Evolutionary conservation across 371 early-diverging fungal genomes (phyloP).

Genomic region (Apophysomyces ossiformis): DNA sequence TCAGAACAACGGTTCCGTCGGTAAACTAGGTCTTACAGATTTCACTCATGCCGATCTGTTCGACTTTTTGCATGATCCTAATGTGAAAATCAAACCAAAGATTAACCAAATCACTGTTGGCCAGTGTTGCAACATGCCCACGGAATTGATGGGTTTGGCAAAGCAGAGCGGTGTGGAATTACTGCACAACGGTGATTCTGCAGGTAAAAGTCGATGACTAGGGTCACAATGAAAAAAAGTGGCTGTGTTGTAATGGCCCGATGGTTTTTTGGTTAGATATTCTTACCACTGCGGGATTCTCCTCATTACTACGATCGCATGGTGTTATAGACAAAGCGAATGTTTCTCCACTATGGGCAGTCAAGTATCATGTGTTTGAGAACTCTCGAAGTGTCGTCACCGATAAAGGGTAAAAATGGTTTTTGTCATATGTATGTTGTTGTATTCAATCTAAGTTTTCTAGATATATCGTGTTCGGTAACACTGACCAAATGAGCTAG

Average conservation of each 20-base stretch:
- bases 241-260: not conserved
- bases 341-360: constrained; percentile 48
- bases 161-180: constrained; percentile 52
- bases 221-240: not conserved
- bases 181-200: constrained; percentile 54
- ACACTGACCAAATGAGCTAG: constrained; percentile 7
- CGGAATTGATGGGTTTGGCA: constrained; percentile 49
- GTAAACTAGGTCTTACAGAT: constrained; percentile 30
- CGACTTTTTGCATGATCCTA: constrained; percentile 23
- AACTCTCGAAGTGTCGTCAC: constrained; percentile 52
- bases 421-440: not conserved
- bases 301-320: constrained; percentile 36
- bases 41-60: constrained; percentile 27
- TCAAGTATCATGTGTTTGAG: constrained; percentile 63
- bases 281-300: constrained; percentile 33
- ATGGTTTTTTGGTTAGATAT: constrained; percentile 38
- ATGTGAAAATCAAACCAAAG: constrained; percentile 26
- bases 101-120: constrained; percentile 48
- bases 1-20: constrained; percentile 23
- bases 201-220: constrained; percentile 33
- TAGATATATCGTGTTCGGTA: constrained; percentile 48
- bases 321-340: constrained; percentile 19
- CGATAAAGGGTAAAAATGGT: constrained; percentile 58
- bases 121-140: constrained; percentile 56
- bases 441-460: not conserved